Evolutionary conservation across 164 flowering plant species (phyloP).

Genomic region (Vitis amurensis): DNA sequence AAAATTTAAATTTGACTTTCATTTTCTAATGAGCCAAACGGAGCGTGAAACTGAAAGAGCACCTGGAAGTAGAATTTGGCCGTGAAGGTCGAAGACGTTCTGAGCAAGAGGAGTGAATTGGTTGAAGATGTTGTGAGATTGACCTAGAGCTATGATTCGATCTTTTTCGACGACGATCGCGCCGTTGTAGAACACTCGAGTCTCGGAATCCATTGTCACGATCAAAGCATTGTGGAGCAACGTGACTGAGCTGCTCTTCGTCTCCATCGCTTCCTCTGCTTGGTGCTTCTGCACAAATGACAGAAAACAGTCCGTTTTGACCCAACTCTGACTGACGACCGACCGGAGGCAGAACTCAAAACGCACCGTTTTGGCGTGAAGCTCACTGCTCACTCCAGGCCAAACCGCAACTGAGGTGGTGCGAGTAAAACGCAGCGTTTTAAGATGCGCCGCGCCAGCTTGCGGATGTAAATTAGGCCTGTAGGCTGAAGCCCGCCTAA

Average conservation of each 20-base stretch:
- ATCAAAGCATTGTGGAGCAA: slow-evolving; percentile 61
- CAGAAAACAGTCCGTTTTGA: too few relatives aligned
- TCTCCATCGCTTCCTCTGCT: slow-evolving; percentile 6
- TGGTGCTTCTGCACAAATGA: not conserved
- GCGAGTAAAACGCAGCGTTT: too few relatives aligned
- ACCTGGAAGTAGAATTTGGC: slow-evolving; percentile 73
- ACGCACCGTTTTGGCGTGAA: too few relatives aligned
- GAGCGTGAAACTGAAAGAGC: not conserved
- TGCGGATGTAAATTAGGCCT: too few relatives aligned
- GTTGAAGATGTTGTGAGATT: slow-evolving; percentile 49
- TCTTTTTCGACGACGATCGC: slow-evolving; percentile 51
- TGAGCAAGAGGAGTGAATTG: slow-evolving; percentile 35
- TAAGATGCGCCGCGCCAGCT: too few relatives aligned
- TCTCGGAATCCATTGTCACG: slow-evolving; percentile 67
- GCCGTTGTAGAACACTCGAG: slow-evolving; percentile 59
- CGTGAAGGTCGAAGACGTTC: slow-evolving; percentile 52
- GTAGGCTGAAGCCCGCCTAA: too few relatives aligned
- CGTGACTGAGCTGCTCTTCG: slow-evolving; percentile 8
- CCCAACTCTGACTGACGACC: too few relatives aligned
- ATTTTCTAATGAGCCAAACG: not conserved
- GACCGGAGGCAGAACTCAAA: too few relatives aligned
- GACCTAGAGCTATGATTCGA: slow-evolving; percentile 60
- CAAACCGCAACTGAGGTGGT: too few relatives aligned
- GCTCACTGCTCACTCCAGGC: too few relatives aligned
- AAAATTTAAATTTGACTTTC: not conserved